A percentile compares a stretch with the other conserved stretches of the same genome.
These are phyloP conservation scores for Buxus sempervirens DNA, from an alignment of 164 flowering plant species.

Conservation along the genomic window DNA sequence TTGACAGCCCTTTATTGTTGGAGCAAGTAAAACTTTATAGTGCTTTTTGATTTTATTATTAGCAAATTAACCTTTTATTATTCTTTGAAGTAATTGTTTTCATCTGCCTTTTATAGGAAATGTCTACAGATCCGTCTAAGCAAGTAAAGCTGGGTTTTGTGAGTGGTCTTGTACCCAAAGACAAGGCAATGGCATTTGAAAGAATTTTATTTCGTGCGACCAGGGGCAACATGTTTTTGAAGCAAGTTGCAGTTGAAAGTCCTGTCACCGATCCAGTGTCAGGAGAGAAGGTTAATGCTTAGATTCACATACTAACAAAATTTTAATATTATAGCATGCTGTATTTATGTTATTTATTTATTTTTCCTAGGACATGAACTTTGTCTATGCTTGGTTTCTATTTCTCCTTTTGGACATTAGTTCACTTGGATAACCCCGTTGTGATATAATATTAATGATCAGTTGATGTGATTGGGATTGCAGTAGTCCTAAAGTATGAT, in stretches of 20 bases:
- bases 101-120: constrained; percentile 46
- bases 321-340: background rate
- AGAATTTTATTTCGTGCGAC: constrained; percentile 98
- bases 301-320: too few species aligned
- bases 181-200: constrained; percentile 89
- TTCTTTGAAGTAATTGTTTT: constrained; percentile 1
- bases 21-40: constrained; percentile 50
- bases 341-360: background rate
- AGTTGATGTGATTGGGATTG: too few species aligned
- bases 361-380: background rate
- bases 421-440: background rate
- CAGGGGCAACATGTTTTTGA: constrained; percentile 86
- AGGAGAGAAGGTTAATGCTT: constrained; percentile 80
- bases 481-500: too few species aligned
- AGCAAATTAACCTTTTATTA: constrained; percentile 3
- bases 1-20: constrained; percentile 67
- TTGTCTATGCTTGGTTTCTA: background rate
- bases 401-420: background rate
- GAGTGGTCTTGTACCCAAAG: constrained; percentile 87
- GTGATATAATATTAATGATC: too few species aligned
- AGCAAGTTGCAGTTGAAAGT: constrained; percentile 61
- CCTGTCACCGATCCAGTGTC: constrained; percentile 89
- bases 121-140: constrained; percentile 64
- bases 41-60: constrained; percentile 4
- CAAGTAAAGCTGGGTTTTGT: constrained; percentile 85